These are phyloP conservation scores for Piromyces finnis DNA, from an alignment of 192 early-diverging fungal genomes.

Conservation along the genomic window DNA sequence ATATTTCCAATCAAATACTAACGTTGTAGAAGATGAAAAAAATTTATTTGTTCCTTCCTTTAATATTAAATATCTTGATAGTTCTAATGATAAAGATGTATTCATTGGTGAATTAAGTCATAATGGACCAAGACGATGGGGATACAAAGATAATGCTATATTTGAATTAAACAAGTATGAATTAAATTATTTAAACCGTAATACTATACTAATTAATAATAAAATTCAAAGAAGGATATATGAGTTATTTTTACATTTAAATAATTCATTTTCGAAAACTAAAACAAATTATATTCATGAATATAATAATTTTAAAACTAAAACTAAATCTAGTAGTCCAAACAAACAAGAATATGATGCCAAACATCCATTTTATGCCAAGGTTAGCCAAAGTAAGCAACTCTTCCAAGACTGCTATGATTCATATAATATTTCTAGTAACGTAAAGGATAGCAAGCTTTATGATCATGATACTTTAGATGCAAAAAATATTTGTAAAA, in stretches of 20 bases:
- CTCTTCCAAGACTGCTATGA: conserved; percentile 37
- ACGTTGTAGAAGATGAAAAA: neutral
- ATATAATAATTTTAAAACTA: neutral
- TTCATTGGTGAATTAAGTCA: conserved; percentile 39
- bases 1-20: conserved; percentile 19
- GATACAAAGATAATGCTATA: neutral
- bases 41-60: conserved; percentile 21
- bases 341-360: conserved; percentile 37
- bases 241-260: neutral
- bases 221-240: neutral
- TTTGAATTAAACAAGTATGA: neutral
- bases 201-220: neutral
- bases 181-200: neutral
- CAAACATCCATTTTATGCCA: conserved; percentile 69
- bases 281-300: neutral
- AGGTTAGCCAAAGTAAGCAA: conserved; percentile 36
- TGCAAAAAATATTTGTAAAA: neutral
- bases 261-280: neutral
- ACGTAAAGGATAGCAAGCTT: neutral
- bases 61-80: conserved; percentile 10
- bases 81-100: conserved; percentile 5
- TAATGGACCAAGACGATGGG: conserved; percentile 19
- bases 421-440: neutral
- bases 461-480: neutral
- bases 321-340: neutral